These are phyloP conservation scores for Talaromyces sp. DNA, from an alignment of 2,329 filamentous ascomycete genomes.

Conservation along the genomic window DNA sequence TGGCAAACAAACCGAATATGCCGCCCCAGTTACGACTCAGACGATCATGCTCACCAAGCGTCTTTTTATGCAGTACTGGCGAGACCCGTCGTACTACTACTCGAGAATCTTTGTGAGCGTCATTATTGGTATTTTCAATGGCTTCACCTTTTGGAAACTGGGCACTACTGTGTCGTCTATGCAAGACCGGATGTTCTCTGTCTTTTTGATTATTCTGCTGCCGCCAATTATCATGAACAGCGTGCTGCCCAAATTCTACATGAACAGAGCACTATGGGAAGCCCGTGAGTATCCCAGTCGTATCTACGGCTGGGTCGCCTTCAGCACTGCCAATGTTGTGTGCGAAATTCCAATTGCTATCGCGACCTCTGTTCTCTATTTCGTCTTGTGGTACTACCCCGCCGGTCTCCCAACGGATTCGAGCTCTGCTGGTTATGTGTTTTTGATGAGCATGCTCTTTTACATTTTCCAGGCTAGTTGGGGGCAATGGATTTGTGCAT, in stretches of 20 bases:
- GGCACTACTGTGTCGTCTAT: constrained; percentile 62
- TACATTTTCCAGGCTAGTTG: constrained; percentile 69
- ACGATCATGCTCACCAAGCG: constrained; percentile 63
- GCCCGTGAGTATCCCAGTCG: constrained; percentile 66
- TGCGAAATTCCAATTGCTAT: constrained; percentile 68
- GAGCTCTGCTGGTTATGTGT: constrained; percentile 66
- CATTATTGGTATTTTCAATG: constrained; percentile 71
- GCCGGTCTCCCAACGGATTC: constrained; percentile 64
- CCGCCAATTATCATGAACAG: constrained; percentile 68
- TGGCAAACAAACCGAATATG: constrained; percentile 51
- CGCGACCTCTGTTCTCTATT: constrained; percentile 62
- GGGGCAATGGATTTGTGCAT: constrained; percentile 82
- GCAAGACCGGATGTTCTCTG: constrained; percentile 73
- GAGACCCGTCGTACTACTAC: constrained; percentile 71
- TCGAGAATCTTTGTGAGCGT: constrained; percentile 69
- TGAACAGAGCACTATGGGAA: constrained; percentile 68
- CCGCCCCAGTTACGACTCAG: constrained; percentile 60
- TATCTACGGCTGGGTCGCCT: constrained; percentile 74
- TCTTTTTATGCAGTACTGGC: constrained; percentile 69
- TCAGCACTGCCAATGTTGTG: constrained; percentile 67
- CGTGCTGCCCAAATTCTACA: constrained; percentile 72
- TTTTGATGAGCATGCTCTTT: constrained; percentile 73
- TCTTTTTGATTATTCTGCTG: constrained; percentile 61
- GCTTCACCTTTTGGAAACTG: constrained; percentile 71
- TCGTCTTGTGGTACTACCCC: constrained; percentile 70